Evolutionary conservation across 371 early-diverging fungal species (phyloP).

Genomic region (Mucor circinelloides): DNA sequence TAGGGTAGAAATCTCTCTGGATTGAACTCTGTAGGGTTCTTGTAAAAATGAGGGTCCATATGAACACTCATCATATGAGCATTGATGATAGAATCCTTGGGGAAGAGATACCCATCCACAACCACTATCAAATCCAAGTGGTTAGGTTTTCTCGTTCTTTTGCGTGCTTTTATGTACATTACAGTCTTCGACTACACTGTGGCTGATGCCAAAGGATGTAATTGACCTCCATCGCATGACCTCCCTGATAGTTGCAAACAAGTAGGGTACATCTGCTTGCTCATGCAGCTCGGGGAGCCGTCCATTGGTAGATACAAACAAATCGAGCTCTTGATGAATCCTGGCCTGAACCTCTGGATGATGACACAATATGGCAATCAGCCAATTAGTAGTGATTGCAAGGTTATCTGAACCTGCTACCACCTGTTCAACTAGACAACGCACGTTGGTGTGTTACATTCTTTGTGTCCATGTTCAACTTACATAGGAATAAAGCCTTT

Average conservation of each 20-base stretch:
- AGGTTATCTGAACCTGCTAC: slow-evolving; percentile 19
- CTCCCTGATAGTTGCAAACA: slow-evolving; percentile 30
- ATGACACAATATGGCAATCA: slow-evolving; percentile 14
- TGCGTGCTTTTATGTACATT: not conserved
- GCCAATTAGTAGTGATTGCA: slow-evolving; percentile 7
- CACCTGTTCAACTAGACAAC: slow-evolving; percentile 8
- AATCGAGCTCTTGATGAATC: slow-evolving; percentile 12
- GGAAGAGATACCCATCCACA: slow-evolving; percentile 21
- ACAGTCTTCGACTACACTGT: slow-evolving; percentile 30
- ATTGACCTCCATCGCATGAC: slow-evolving; percentile 25
- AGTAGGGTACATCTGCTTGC: slow-evolving; percentile 18
- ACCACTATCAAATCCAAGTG: not conserved
- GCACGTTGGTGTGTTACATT: not conserved
- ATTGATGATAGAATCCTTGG: slow-evolving; percentile 15
- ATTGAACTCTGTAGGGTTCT: slow-evolving; percentile 18
- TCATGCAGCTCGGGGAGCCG: slow-evolving; percentile 19
- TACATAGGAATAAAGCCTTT: not conserved
- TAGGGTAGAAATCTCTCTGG: slow-evolving; percentile 28
- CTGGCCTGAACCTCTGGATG: slow-evolving; percentile 21
- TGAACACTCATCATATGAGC: slow-evolving; percentile 12
- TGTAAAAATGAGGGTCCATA: not conserved
- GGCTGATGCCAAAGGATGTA: slow-evolving; percentile 30
- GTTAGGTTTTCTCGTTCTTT: not conserved
- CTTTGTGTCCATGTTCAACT: not conserved
- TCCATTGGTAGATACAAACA: slow-evolving; percentile 13